Percentiles rank a stretch among this genome's conserved stretches.
phyloP scores from a whole-genome alignment of 306 rosid genomes.

The Quercus glauca region DNA sequence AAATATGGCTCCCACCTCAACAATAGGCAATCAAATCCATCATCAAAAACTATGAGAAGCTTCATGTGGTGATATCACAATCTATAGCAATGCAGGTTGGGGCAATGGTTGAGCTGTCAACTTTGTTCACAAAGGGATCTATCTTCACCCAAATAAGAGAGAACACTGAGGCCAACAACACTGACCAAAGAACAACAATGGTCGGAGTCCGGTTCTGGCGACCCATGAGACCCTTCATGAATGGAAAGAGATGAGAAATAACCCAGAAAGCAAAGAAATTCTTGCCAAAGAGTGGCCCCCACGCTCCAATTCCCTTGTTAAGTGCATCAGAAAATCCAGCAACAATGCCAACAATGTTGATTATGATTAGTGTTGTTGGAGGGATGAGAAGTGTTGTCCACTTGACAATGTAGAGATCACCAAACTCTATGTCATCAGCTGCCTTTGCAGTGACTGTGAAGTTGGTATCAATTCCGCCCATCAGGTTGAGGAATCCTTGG shows the following conservation, averaged over 20 bases:
- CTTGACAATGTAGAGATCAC: slow-evolving; percentile 83
- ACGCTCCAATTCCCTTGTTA: slow-evolving; percentile 83
- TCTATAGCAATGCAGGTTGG: slow-evolving; percentile 73
- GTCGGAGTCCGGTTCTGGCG: slow-evolving; percentile 97
- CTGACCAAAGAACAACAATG: slow-evolving; percentile 89
- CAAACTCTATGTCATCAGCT: slow-evolving; percentile 83
- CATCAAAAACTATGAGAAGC: slow-evolving; percentile 14
- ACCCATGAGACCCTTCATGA: slow-evolving; percentile 99
- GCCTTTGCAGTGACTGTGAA: slow-evolving; percentile 90
- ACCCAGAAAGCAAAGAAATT: slow-evolving; percentile 98
- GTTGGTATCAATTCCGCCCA: slow-evolving; percentile 90
- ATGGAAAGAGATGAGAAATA: slow-evolving; percentile 87
- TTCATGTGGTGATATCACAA: slow-evolving; percentile 44
- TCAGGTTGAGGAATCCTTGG: slow-evolving; percentile 90
- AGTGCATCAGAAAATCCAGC: slow-evolving; percentile 98
- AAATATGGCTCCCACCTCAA: background rate
- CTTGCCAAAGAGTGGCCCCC: slow-evolving; percentile 97
- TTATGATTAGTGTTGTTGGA: slow-evolving; percentile 79
- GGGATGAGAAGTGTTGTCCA: slow-evolving; percentile 96
- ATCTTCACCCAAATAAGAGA: slow-evolving; percentile 95
- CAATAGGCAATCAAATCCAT: slow-evolving; percentile 14
- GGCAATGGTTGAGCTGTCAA: slow-evolving; percentile 53
- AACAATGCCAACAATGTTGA: slow-evolving; percentile 90
- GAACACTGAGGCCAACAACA: slow-evolving; percentile 89
- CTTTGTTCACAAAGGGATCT: slow-evolving; percentile 73